A percentile compares a stretch with the other conserved stretches of the same genome.
Evolutionary conservation across 257 asterid genomes (phyloP).

Genomic region (Capsicum pubescens): DNA sequence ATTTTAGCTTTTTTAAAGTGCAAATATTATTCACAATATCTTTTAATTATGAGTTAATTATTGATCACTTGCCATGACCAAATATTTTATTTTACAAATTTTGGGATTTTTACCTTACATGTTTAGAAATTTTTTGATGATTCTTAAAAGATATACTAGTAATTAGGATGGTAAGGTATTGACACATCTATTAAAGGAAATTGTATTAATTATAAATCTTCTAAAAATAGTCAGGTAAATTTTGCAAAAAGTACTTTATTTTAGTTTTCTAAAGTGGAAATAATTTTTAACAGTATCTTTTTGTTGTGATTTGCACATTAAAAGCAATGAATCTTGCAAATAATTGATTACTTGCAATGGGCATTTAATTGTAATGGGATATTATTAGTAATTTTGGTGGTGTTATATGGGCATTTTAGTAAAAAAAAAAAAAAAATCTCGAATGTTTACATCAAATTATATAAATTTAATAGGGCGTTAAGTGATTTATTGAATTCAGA

Average conservation of each 20-base stretch:
- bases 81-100: not conserved
- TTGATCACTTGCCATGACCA: not conserved
- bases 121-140: not conserved
- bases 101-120: not conserved
- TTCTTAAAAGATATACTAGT: too few species aligned
- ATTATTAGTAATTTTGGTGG: not conserved
- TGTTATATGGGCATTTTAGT: not conserved
- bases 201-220: not conserved
- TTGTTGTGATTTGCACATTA: not conserved
- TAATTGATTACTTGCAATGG: not conserved
- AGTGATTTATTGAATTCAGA: too few species aligned
- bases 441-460: not conserved
- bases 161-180: not conserved
- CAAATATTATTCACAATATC: too few species aligned
- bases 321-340: not conserved
- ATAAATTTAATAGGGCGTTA: not conserved
- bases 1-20: too few species aligned
- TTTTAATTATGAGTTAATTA: not conserved
- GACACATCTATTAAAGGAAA: not conserved
- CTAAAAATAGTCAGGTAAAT: not conserved
- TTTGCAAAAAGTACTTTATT: not conserved
- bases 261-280: not conserved
- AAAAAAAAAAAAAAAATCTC: not conserved
- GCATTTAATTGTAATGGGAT: not conserved
- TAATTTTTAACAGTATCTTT: not conserved